These are phyloP conservation scores for Colletotrichum australisinense DNA, from an alignment of 2,329 filamentous ascomycete genomes.

Conservation along the genomic window DNA sequence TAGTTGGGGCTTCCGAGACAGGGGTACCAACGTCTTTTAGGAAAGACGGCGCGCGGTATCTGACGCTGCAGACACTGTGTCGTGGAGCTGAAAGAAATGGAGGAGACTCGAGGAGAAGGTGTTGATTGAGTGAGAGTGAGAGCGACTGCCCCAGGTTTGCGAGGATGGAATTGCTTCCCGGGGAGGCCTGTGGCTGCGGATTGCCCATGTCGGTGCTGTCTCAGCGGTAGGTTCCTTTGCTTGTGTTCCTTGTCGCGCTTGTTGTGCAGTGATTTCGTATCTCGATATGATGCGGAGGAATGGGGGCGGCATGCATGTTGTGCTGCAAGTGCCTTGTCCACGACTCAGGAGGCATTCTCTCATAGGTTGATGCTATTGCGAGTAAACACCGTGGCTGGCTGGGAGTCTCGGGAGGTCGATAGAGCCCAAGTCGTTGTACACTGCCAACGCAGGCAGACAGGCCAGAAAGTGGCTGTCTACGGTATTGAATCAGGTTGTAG, in stretches of 20 bases:
- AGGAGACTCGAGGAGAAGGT: not conserved
- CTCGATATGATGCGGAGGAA: conserved; percentile 10
- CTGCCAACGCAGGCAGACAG: no score
- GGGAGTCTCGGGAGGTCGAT: not conserved
- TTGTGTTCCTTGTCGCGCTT: not conserved
- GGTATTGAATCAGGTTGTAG: no score
- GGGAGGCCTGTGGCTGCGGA: not conserved
- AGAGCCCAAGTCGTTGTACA: no score
- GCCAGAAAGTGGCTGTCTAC: no score
- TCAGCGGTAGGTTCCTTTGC: not conserved
- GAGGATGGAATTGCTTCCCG: conserved; percentile 14
- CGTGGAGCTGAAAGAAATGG: not conserved
- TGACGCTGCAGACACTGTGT: not conserved
- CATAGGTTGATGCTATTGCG: not conserved
- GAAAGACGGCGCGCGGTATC: not conserved
- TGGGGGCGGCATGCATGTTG: conserved; percentile 5
- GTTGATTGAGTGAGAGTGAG: not conserved
- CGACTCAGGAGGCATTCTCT: not conserved
- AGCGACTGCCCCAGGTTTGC: not conserved
- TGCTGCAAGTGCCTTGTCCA: conserved; percentile 5
- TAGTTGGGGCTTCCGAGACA: not conserved
- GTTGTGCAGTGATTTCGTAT: conserved; percentile 10
- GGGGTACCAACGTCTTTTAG: not conserved
- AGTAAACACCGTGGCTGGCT: not conserved
- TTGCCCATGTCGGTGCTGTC: conserved; percentile 17